Evolutionary conservation across 73 alveolate genomes (phyloP), one percentile per base, ranked within the genome.

Genomic region (Paraurostyla sp.): DNA sequence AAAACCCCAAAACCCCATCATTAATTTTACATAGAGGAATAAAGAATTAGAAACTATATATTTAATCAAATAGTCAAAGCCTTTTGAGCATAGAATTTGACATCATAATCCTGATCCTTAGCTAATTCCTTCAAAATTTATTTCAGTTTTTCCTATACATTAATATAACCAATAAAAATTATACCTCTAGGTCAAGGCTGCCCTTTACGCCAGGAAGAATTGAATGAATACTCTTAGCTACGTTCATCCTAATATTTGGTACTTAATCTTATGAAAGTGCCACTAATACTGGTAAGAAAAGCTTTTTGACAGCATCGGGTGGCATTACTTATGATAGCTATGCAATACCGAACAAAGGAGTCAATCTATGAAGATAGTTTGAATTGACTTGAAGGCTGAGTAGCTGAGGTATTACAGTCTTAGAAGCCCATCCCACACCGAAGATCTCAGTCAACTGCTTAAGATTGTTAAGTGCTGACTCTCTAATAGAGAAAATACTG

Each of bases 161-260:
- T n/a, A n/a, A n/a, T n/a, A n/a, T n/a, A 63, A 80, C 62, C 22
- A 71, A 50, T 22, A 3, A 25, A 62, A 22, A 4, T 3, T 15
- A 25, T 52, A n/a, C n/a, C 41, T 65, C 76, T 42, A 56, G 68
- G 33, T 68, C 86, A 6, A 46, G 91, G 22, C 84, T 45, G 3
- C 87, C 94, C 41, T 92, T 92, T 2, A 69, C 33, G 32, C 41
- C 18, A 22, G 65, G 69, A 48, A 45, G 73, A 22, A 89, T 51
- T 13, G 45, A 7, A 52, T 91, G 68, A 38, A 89, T 57, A 46
- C 89, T 65, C 69, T 48, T 82, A 18, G 94, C 93, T 58, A 92
- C 92, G 63, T 95, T 94, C 71, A 96, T 80, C 73, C 98, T 89
- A 25, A 96, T 82, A 88, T 96, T 96, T 13, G 98, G 95, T 36